phyloP scores from a whole-genome alignment of 345 rosid species.

The Pugionium dolabratum region DNA sequence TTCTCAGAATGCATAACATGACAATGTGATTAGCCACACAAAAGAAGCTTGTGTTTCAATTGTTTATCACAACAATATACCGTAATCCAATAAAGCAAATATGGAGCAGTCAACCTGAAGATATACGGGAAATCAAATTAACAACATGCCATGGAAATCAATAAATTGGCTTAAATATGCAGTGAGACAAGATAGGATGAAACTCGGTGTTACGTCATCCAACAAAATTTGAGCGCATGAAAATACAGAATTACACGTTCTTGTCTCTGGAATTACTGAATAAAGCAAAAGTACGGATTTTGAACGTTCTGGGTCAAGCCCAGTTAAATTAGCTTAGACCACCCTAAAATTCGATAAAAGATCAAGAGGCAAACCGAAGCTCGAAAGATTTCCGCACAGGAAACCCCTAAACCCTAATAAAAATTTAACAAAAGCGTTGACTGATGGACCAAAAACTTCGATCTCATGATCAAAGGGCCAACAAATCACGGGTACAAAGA shows the following conservation, averaged over 20 bases:
- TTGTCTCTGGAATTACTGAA: background rate
- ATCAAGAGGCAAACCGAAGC: slow-evolving; percentile 11
- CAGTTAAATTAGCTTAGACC: slow-evolving; percentile 33
- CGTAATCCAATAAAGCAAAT: background rate
- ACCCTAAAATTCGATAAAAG: background rate
- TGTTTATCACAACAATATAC: slow-evolving; percentile 6
- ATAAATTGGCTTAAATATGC: no score
- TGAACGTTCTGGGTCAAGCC: slow-evolving; percentile 5
- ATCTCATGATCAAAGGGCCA: slow-evolving; percentile 14
- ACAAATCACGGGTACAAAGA: slow-evolving; percentile 9
- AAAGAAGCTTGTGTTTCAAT: slow-evolving; percentile 1
- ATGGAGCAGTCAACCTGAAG: slow-evolving; percentile 7
- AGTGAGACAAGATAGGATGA: no score
- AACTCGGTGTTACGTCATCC: no score
- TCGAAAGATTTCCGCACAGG: background rate
- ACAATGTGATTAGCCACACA: slow-evolving; percentile 9
- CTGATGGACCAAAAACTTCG: background rate
- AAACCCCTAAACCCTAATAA: slow-evolving; percentile 32
- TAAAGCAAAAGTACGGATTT: slow-evolving; percentile 5
- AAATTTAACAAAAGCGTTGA: background rate
- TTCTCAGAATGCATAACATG: slow-evolving; percentile 58
- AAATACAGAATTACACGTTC: no score
- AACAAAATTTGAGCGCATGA: no score
- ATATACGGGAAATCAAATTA: background rate
- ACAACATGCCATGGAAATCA: background rate